Conservation (phyloP, 768 basidiomycete genomes). For the Leccinum arenicola region DNA sequence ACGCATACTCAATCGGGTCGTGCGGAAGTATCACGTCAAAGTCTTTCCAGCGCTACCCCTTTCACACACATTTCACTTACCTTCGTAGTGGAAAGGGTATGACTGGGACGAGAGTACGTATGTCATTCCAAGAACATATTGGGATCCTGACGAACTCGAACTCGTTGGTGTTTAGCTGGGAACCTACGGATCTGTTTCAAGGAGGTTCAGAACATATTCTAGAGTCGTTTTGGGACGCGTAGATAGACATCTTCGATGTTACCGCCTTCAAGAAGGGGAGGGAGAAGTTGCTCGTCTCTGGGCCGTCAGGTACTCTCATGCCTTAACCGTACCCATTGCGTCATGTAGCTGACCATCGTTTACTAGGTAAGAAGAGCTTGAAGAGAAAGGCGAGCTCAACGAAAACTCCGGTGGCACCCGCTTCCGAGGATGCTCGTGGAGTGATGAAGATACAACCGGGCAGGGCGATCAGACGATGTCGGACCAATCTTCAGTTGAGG, state of each 20-base stretch:
- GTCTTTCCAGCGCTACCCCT: conserved; percentile 34
- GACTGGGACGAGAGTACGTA: conserved; percentile 54
- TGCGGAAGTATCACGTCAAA: conserved; percentile 56
- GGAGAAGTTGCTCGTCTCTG: conserved; percentile 45
- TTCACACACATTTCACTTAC: conserved; percentile 3
- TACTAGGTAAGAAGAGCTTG: conserved; percentile 18
- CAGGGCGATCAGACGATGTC: conserved; percentile 7
- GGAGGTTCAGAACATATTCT: conserved; percentile 53
- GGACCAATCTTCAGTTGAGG: conserved; percentile 3
- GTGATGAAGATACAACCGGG: conserved; percentile 17
- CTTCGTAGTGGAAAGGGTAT: conserved; percentile 60
- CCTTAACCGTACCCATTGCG: not conserved
- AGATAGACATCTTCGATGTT: conserved; percentile 43
- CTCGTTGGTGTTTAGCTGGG: conserved; percentile 49
- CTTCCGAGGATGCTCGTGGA: conserved; percentile 7
- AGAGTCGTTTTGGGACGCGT: conserved; percentile 38
- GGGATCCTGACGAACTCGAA: conserved; percentile 3
- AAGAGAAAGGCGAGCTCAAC: conserved; percentile 19
- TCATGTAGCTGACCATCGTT: conserved; percentile 1
- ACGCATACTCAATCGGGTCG: conserved; percentile 14
- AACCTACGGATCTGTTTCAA: conserved; percentile 58
- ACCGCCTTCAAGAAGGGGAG: conserved; percentile 51
- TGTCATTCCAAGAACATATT: conserved; percentile 23
- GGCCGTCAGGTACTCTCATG: conserved; percentile 52
- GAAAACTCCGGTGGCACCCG: conserved; percentile 6